A percentile compares a stretch with the other conserved stretches of the same genome.
Conservation (phyloP, 2,329 filamentous ascomycete species). For the Exutisphaerella laricina region DNA sequence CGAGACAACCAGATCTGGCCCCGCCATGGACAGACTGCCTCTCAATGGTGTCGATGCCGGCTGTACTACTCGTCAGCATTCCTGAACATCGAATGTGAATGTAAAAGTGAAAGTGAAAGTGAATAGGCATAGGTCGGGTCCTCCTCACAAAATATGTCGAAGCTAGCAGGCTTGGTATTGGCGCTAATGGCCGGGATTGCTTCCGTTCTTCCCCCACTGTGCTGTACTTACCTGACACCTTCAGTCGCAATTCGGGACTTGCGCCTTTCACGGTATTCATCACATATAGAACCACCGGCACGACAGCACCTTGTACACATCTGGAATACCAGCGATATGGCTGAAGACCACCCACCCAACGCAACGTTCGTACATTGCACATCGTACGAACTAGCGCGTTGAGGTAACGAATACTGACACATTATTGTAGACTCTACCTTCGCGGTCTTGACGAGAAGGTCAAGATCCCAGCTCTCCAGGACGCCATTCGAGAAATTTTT, state of each 20-base stretch:
- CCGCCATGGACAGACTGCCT: no score
- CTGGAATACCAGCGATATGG: conserved; percentile 12
- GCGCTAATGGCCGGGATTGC: neutral
- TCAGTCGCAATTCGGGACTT: no score
- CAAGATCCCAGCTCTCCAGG: conserved; percentile 70
- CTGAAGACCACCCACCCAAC: conserved; percentile 26
- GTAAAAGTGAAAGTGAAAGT: neutral
- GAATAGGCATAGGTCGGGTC: no score
- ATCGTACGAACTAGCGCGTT: conserved; percentile 34
- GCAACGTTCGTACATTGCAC: conserved; percentile 42
- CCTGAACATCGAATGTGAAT: no score
- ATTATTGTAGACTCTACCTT: conserved; percentile 31
- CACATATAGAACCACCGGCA: neutral
- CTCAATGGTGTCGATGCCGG: no score
- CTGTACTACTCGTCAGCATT: no score
- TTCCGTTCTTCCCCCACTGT: no score
- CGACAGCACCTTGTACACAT: no score
- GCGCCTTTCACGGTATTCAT: neutral
- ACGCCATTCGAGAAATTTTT: conserved; percentile 71
- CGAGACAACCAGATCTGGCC: no score
- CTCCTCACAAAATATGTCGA: no score
- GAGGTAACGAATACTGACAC: conserved; percentile 20
- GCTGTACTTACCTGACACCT: no score
- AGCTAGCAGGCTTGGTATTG: no score
- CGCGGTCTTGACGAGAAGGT: conserved; percentile 70